Evolutionary conservation across 148 eudicot species (phyloP).

Genomic region (Cornus florida): DNA sequence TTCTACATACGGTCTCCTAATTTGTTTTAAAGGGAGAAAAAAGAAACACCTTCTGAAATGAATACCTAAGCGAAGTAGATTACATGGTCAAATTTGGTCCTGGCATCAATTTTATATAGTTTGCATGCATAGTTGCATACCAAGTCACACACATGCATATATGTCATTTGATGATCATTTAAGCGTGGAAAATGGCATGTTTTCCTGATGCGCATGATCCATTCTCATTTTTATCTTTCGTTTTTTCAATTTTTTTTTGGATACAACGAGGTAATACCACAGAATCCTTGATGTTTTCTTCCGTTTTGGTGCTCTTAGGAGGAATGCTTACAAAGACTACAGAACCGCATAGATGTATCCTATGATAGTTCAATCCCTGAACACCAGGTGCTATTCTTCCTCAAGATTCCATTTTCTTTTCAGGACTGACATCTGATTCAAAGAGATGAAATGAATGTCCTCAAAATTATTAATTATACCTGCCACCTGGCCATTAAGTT

Average conservation of each 20-base stretch:
- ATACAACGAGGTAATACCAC: neutral
- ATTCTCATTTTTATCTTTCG: neutral
- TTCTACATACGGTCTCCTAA: too few relatives aligned
- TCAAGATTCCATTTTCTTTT: neutral
- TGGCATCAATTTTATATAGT: neutral
- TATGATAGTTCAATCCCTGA: slow-evolving; percentile 79
- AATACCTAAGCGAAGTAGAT: neutral
- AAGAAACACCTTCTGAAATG: too few relatives aligned
- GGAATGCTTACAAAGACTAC: slow-evolving; percentile 79
- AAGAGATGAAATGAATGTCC: neutral
- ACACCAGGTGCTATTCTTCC: slow-evolving; percentile 67
- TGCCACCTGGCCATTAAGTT: neutral
- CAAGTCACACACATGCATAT: neutral
- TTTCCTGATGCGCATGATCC: neutral
- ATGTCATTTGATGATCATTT: neutral
- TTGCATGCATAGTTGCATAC: neutral
- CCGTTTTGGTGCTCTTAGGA: slow-evolving; percentile 49
- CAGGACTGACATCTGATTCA: neutral
- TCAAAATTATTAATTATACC: neutral
- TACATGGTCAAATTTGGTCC: neutral
- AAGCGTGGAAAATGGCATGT: neutral
- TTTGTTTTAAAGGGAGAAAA: too few relatives aligned
- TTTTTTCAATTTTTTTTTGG: neutral
- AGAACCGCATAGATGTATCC: slow-evolving; percentile 75
- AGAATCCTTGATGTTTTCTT: slow-evolving; percentile 12